These are phyloP conservation scores for Tillandsia fasciculata DNA, from an alignment of 176 grass and related monocot genomes.

Conservation along the genomic window DNA sequence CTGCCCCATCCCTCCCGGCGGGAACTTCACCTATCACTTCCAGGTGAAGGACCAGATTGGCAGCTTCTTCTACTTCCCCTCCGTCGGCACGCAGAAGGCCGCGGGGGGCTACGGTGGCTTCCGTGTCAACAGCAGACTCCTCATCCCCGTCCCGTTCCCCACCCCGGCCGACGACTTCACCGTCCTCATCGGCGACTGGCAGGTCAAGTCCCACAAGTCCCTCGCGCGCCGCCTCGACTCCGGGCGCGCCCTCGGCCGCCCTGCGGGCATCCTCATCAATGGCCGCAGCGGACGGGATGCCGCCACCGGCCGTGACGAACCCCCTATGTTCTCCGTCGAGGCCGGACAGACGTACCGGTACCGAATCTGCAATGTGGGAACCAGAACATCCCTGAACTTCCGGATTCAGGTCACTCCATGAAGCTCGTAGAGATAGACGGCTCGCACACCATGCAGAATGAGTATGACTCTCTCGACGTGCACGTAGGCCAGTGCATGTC, in stretches of 20 bases:
- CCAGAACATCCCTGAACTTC: constrained; percentile 26
- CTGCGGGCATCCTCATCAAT: too few relatives aligned
- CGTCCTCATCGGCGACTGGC: constrained; percentile 66
- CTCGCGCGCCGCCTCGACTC: too few relatives aligned
- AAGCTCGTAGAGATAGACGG: constrained; percentile 26
- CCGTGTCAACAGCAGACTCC: constrained; percentile 55
- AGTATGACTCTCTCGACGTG: constrained; percentile 18
- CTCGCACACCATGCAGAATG: constrained; percentile 31
- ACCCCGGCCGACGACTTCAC: constrained; percentile 37
- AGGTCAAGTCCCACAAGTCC: background rate
- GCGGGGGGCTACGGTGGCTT: constrained; percentile 57
- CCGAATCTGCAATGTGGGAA: constrained; percentile 26
- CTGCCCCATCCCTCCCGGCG: constrained; percentile 54
- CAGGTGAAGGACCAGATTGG: constrained; percentile 96
- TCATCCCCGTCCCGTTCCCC: constrained; percentile 64
- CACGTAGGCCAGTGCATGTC: constrained; percentile 29
- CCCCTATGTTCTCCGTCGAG: constrained; percentile 18
- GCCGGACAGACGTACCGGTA: constrained; percentile 22
- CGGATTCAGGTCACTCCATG: constrained; percentile 22
- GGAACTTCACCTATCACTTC: constrained; percentile 72
- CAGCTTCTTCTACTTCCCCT: constrained; percentile 89
- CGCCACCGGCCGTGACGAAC: background rate
- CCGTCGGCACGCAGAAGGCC: constrained; percentile 56
- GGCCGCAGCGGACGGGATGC: too few relatives aligned
- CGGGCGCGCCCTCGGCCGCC: too few relatives aligned